Percentiles rank a stretch among this genome's conserved stretches.
These are phyloP conservation scores for Russula lepida DNA, from an alignment of 768 basidiomycete species.

Conservation along the genomic window DNA sequence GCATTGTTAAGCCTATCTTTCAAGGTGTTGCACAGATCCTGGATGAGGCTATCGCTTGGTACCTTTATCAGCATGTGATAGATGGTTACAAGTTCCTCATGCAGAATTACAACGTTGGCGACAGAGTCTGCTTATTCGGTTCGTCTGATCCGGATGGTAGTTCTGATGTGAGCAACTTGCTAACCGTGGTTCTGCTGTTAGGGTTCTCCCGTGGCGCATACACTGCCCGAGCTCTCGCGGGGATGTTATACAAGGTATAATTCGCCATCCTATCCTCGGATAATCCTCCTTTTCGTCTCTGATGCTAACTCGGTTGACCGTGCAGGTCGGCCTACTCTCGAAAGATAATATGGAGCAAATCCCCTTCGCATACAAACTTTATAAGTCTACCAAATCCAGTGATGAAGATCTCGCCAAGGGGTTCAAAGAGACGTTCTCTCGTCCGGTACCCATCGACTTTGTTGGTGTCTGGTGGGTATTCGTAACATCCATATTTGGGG, in stretches of 20 bases:
- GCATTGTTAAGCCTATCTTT: conserved; percentile 56
- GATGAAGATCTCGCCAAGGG: conserved; percentile 45
- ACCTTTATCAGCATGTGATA: conserved; percentile 61
- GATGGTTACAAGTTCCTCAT: conserved; percentile 73
- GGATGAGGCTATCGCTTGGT: conserved; percentile 72
- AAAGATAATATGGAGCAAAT: conserved; percentile 62
- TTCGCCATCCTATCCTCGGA: conserved; percentile 27
- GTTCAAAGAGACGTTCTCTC: conserved; percentile 68
- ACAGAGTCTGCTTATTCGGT: conserved; percentile 72
- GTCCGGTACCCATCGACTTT: conserved; percentile 63
- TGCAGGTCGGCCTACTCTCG: conserved; percentile 62
- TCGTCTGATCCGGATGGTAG: background rate
- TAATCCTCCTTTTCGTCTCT: background rate
- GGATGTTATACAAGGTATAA: conserved; percentile 52
- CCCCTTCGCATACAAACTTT: conserved; percentile 68
- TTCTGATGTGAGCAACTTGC: conserved; percentile 11
- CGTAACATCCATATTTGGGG: background rate
- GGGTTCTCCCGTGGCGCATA: conserved; percentile 73
- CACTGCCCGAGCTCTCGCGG: conserved; percentile 64
- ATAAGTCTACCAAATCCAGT: conserved; percentile 40
- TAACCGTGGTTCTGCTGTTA: conserved; percentile 24
- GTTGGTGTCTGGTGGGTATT: conserved; percentile 62
- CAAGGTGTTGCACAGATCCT: conserved; percentile 49
- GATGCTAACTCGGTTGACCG: background rate
- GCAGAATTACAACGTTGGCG: conserved; percentile 66